Base-by-base conservation (phyloP, 179 eudicot genomes). In the Amaranthus tricolor region DNA sequence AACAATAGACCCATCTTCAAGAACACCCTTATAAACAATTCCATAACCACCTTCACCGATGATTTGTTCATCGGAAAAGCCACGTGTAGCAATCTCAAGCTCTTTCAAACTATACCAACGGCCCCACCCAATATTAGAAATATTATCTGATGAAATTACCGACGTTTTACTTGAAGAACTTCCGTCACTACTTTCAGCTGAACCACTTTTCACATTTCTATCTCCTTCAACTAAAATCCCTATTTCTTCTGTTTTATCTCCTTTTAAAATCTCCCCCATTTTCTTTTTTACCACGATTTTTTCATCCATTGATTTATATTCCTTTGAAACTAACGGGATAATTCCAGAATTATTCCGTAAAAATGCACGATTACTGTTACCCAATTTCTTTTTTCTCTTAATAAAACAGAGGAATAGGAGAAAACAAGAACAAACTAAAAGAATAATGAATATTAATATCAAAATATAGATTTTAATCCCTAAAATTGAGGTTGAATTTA, bases 1-100 rank as follows among this genome's bases (percentile, higher is more conserved):
- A 4, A 94, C 94, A 2, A 88, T 85, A 72, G 97, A 92, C 13
- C 93, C 96, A 78, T 92, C 98, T 7, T 74, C 88, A 77, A 94
- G 81, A 74, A 87, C 88, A 44, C 98, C 97, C 66, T 82, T 87
- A 53, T 86, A 94, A 57, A 94, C 98, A 68, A 94, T 51, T 0
- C 98, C 98, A 53, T 92, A 94, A 5, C 98, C 98, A 16, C 98
- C 98, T 84, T 92, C 96, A 24, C 98, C 98, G 57, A 94, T 84
- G 75, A 92, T 88, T 84, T 87, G 82, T 70, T 90, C 91, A 2
- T 52, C 88, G 0, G 80, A 60, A 64, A 94, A 94, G 52, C 92
- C 89, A 79, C 82, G 71, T 24, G 98, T 94, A 78, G 97, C 97
- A 66, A 77, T 24, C 78, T 94, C 88, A 56, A 94, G 91, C 89